A percentile compares a stretch with the other conserved stretches of the same genome.
Conservation (phyloP, 2,329 filamentous ascomycete species). For the Fusarium sp. region DNA sequence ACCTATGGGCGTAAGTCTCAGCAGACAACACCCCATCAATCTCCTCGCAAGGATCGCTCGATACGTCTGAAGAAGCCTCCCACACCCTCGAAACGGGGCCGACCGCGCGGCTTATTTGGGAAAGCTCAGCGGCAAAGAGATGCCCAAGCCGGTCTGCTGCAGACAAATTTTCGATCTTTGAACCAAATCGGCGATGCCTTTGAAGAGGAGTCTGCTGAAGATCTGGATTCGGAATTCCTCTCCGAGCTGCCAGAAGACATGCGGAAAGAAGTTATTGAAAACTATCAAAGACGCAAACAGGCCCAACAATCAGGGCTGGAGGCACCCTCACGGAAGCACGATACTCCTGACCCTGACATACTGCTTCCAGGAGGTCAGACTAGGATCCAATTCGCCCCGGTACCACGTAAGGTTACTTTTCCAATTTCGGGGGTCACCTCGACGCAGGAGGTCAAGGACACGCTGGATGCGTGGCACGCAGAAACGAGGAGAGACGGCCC, state of each 20-base stretch:
- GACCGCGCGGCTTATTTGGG: constrained; percentile 52
- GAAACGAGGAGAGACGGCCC: constrained; percentile 79
- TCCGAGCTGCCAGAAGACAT: constrained; percentile 85
- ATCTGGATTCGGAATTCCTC: constrained; percentile 77
- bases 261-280: constrained; percentile 77
- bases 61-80: constrained; percentile 61
- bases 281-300: constrained; percentile 68
- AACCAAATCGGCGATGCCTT: constrained; percentile 46
- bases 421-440: constrained; percentile 54
- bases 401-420: constrained; percentile 59
- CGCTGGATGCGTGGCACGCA: constrained; percentile 78
- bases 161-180: constrained; percentile 74
- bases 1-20: constrained; percentile 64
- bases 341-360: constrained; percentile 38
- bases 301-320: constrained; percentile 64
- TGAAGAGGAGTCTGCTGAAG: constrained; percentile 53
- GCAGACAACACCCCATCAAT: constrained; percentile 56
- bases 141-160: constrained; percentile 69
- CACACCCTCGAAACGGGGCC: constrained; percentile 73
- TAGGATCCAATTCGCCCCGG: constrained; percentile 57
- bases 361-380: constrained; percentile 50
- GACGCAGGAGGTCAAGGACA: constrained; percentile 72
- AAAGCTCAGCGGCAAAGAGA: constrained; percentile 62
- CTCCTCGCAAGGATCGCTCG: constrained; percentile 64
- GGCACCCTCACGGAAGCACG: constrained; percentile 43